A percentile compares a stretch with the other conserved stretches of the same genome.
phyloP scores from a whole-genome alignment of 1,284 basidiomycete species.

The Cryptococcus sp. region DNA sequence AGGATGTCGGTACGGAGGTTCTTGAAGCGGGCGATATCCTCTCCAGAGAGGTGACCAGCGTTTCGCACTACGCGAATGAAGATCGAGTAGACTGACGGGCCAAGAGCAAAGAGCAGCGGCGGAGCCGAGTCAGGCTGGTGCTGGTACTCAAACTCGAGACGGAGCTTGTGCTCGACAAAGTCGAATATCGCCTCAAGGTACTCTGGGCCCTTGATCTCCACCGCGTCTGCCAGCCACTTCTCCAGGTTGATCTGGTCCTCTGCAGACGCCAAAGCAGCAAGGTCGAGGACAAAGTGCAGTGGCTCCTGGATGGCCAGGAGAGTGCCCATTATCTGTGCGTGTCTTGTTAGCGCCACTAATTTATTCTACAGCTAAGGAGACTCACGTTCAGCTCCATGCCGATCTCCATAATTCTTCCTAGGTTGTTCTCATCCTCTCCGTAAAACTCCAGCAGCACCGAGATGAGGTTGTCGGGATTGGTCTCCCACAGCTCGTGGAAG shows the following conservation, averaged over 20 bases:
- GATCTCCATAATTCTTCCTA: constrained; percentile 90
- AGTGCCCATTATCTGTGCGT: constrained; percentile 75
- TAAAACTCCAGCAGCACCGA: constrained; percentile 88
- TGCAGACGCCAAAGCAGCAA: constrained; percentile 87
- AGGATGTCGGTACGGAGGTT: constrained; percentile 91
- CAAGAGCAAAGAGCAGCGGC: constrained; percentile 36
- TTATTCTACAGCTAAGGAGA: constrained; percentile 4
- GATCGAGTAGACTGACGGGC: constrained; percentile 74
- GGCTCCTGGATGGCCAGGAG: constrained; percentile 76
- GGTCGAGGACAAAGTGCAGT: constrained; percentile 83
- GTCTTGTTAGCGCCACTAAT: constrained; percentile 9
- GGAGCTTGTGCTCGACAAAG: constrained; percentile 88
- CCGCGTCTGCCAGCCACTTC: constrained; percentile 90
- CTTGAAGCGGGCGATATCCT: constrained; percentile 83
- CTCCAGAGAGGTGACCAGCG: constrained; percentile 53
- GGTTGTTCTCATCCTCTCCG: constrained; percentile 85
- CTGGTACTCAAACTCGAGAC: constrained; percentile 74
- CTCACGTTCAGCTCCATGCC: constrained; percentile 88
- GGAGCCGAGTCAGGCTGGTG: constrained; percentile 75
- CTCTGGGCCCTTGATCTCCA: constrained; percentile 71
- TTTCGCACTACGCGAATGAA: constrained; percentile 80
- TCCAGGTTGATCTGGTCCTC: constrained; percentile 92
- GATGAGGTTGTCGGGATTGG: constrained; percentile 77
- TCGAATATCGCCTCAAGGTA: constrained; percentile 83
- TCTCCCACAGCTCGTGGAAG: constrained; percentile 93